phyloP scores from a whole-genome alignment of 305 asterid genomes.

The Striga hermonthica region DNA sequence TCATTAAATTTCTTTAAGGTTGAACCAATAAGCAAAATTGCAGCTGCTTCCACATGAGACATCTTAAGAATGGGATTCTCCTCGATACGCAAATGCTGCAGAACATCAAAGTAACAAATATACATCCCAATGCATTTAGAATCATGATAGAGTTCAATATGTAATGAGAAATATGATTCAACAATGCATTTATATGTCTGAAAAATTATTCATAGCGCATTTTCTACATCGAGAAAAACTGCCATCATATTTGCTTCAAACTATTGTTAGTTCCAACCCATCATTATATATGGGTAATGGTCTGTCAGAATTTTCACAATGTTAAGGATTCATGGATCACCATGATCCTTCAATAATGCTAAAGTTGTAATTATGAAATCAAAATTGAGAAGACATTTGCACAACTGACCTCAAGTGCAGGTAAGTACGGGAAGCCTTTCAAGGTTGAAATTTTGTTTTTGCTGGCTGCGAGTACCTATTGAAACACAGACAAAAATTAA shows the following conservation, averaged over 20 bases:
- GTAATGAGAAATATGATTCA: not conserved
- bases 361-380: not conserved
- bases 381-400: constrained; percentile 20
- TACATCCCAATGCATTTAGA: constrained; percentile 21
- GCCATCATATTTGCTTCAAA: constrained; percentile 6
- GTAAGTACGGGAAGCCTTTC: constrained; percentile 95
- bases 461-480: constrained; percentile 97
- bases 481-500: constrained; percentile 13
- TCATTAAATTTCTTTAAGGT: constrained; percentile 95
- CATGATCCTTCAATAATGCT: constrained; percentile 15
- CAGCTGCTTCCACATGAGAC: constrained; percentile 94
- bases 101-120: constrained; percentile 31
- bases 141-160: constrained; percentile 1
- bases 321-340: not conserved
- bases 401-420: constrained; percentile 89
- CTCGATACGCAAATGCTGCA: constrained; percentile 97
- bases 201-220: constrained; percentile 8
- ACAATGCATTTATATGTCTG: constrained; percentile 6
- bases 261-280: constrained; percentile 15
- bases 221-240: not conserved
- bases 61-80: constrained; percentile 97
- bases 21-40: constrained; percentile 92
- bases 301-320: not conserved
- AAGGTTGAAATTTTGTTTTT: constrained; percentile 92
- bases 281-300: constrained; percentile 8